These are phyloP conservation scores for Rauvolfia tetraphylla DNA, from an alignment of 257 asterid species.

Conservation along the genomic window DNA sequence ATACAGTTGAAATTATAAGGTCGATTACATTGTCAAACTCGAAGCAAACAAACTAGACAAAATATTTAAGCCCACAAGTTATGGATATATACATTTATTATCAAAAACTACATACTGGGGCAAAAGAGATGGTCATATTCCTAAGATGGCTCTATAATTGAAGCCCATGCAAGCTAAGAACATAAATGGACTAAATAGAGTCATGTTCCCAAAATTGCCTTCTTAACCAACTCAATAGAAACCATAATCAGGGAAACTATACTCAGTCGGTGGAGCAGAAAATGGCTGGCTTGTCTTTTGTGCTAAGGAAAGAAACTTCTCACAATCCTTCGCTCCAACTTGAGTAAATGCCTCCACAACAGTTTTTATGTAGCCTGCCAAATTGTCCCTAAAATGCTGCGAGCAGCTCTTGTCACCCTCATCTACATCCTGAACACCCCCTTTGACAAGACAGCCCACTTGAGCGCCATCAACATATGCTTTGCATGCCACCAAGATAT, in stretches of 20 bases:
- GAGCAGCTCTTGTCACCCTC: slow-evolving; percentile 73
- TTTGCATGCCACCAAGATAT: slow-evolving; percentile 64
- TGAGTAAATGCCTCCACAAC: slow-evolving; percentile 46
- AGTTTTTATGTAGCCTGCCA: slow-evolving; percentile 38
- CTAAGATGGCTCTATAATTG: slow-evolving; percentile 2
- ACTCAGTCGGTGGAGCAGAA: neutral
- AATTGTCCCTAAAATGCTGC: slow-evolving; percentile 33
- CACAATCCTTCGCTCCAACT: slow-evolving; percentile 62
- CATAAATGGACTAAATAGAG: slow-evolving; percentile 1
- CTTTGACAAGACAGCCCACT: slow-evolving; percentile 78
- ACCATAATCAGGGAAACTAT: neutral
- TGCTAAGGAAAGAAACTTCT: slow-evolving; percentile 46
- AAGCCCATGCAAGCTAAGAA: neutral
- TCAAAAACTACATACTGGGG: neutral
- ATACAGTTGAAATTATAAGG: slow-evolving; percentile 6
- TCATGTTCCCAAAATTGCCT: neutral
- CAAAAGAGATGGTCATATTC: neutral
- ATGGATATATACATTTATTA: slow-evolving; percentile 16
- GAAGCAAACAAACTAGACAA: neutral
- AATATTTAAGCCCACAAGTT: neutral
- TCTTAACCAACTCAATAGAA: neutral
- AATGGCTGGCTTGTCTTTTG: slow-evolving; percentile 1
- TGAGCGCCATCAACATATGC: slow-evolving; percentile 85
- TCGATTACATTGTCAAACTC: slow-evolving; percentile 3
- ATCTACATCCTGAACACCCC: slow-evolving; percentile 78